Evolutionary conservation across 192 early-diverging fungal species (phyloP).

Genomic region (Umbelopsis isabellina): DNA sequence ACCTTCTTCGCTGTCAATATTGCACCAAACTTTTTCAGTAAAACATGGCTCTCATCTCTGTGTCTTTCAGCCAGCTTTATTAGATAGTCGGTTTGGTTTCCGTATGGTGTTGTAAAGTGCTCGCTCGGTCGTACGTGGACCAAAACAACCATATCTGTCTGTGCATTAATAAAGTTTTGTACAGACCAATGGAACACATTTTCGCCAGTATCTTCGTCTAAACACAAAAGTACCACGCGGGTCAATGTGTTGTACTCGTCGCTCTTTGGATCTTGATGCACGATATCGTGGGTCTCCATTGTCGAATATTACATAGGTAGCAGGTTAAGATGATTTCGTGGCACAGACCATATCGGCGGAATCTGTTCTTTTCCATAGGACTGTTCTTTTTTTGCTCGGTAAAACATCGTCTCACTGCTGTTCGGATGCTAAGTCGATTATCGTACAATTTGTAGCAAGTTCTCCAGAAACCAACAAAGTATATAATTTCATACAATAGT

Average conservation of each 20-base stretch:
- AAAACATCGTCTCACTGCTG: no score
- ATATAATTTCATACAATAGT: no score
- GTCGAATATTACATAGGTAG: not conserved
- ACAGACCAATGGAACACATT: slow-evolving; percentile 34
- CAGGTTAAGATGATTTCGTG: not conserved
- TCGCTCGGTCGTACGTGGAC: slow-evolving; percentile 35
- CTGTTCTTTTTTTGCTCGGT: no score
- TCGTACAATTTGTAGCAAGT: no score
- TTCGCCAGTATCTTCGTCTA: slow-evolving; percentile 31
- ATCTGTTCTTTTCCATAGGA: not conserved
- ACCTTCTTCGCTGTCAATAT: slow-evolving; percentile 28
- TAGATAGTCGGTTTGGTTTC: slow-evolving; percentile 24
- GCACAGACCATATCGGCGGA: no score
- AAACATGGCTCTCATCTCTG: slow-evolving; percentile 35
- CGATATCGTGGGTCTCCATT: slow-evolving; percentile 3
- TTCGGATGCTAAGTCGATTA: no score
- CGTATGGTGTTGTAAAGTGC: slow-evolving; percentile 31
- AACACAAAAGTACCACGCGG: slow-evolving; percentile 28
- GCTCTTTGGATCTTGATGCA: slow-evolving; percentile 3
- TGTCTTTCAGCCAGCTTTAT: slow-evolving; percentile 26
- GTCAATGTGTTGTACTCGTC: slow-evolving; percentile 7
- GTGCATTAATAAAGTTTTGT: slow-evolving; percentile 29
- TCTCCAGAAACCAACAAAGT: no score
- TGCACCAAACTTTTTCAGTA: slow-evolving; percentile 28
- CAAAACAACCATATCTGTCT: slow-evolving; percentile 31